phyloP scores from a whole-genome alignment of 306 rosid species.

The Biancaea sappan region DNA sequence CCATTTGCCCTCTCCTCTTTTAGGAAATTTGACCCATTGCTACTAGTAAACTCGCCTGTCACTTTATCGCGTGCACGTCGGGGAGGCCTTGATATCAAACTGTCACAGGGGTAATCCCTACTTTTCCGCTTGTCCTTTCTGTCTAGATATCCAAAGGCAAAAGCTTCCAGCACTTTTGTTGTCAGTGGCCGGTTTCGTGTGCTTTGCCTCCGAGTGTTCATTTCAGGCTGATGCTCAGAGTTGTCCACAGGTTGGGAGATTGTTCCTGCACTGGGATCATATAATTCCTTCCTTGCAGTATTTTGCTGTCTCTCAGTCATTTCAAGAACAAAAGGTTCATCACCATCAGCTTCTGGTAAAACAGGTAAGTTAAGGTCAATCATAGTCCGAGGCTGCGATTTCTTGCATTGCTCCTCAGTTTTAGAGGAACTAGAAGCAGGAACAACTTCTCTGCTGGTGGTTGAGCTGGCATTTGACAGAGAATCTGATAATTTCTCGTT shows the following conservation, averaged over 20 bases:
- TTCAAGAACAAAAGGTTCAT: slow-evolving; percentile 32
- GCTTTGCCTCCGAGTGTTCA: slow-evolving; percentile 53
- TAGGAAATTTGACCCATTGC: slow-evolving; percentile 24
- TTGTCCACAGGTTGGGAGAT: slow-evolving; percentile 23
- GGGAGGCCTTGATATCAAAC: slow-evolving; percentile 31
- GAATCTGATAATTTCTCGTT: slow-evolving; percentile 35
- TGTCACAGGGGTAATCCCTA: slow-evolving; percentile 32
- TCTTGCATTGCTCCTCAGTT: slow-evolving; percentile 36
- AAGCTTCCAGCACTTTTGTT: slow-evolving; percentile 59
- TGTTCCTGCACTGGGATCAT: slow-evolving; percentile 13
- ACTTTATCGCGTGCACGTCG: slow-evolving; percentile 32
- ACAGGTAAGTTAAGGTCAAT: slow-evolving; percentile 56
- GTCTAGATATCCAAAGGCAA: slow-evolving; percentile 55
- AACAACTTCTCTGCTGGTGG: slow-evolving; percentile 29
- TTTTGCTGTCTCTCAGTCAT: slow-evolving; percentile 29
- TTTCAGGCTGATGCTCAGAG: slow-evolving; percentile 39
- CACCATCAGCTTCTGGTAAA: slow-evolving; percentile 42
- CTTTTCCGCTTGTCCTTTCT: slow-evolving; percentile 55
- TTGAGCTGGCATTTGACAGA: slow-evolving; percentile 33
- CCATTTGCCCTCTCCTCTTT: slow-evolving; percentile 29
- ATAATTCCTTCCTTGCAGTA: slow-evolving; percentile 29
- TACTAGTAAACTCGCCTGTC: slow-evolving; percentile 27
- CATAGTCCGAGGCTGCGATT: slow-evolving; percentile 26
- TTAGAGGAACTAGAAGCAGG: background rate
- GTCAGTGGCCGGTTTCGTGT: slow-evolving; percentile 57